These are phyloP conservation scores for Kazachstania bromeliacearum DNA, from an alignment of 805 yeast genomes.

Conservation along the genomic window DNA sequence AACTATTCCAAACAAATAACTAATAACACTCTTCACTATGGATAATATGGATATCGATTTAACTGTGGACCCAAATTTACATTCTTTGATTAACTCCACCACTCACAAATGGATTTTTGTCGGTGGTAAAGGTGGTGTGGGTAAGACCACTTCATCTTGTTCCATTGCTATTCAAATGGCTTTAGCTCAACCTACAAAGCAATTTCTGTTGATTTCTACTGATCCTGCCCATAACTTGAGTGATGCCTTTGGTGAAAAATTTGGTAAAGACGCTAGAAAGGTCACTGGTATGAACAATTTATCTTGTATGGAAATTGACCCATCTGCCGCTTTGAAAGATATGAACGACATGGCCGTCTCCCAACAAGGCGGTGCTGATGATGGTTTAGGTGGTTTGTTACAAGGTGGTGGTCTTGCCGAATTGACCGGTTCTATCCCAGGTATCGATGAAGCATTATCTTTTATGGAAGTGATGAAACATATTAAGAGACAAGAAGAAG, in stretches of 20 bases:
- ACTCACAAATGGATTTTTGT: conserved; percentile 92
- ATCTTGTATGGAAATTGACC: conserved; percentile 98
- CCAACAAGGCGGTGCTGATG: conserved; percentile 32
- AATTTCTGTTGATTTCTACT: conserved; percentile 83
- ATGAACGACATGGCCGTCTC: conserved; percentile 46
- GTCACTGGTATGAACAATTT: conserved; percentile 84
- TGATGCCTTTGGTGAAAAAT: conserved; percentile 97
- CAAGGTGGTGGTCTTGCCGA: conserved; percentile 48
- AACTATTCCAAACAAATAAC: background rate
- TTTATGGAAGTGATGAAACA: conserved; percentile 98
- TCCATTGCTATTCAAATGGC: conserved; percentile 94
- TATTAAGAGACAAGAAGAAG: conserved; percentile 61
- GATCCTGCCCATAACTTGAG: conserved; percentile 98
- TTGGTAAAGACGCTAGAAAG: conserved; percentile 90
- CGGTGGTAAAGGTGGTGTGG: conserved; percentile 99
- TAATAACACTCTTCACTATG: background rate
- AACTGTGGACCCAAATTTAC: conserved; percentile 61
- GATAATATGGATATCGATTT: conserved; percentile 50
- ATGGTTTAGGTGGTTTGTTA: conserved; percentile 26
- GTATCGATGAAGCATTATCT: conserved; percentile 95
- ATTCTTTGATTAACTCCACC: conserved; percentile 55
- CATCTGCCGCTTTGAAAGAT: conserved; percentile 87
- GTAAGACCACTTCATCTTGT: conserved; percentile 95
- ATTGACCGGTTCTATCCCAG: conserved; percentile 91
- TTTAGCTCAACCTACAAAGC: conserved; percentile 63